These are phyloP conservation scores for Phaeotremella skinneri DNA, from an alignment of 768 basidiomycete species.

Conservation along the genomic window DNA sequence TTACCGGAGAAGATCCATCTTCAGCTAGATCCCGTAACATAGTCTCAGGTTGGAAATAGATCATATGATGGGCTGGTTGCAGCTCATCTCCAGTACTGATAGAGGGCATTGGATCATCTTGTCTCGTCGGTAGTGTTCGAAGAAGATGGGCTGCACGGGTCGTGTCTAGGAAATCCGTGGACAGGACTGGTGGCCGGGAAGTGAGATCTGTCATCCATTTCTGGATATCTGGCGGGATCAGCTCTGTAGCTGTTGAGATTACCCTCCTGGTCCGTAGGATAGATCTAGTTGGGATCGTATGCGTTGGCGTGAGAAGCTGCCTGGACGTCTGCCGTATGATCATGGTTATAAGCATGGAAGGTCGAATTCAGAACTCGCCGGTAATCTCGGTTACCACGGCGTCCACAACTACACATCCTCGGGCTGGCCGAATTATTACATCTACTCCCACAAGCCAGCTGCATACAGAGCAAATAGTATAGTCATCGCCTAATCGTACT, in stretches of 20 bases:
- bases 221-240: conserved; percentile 9
- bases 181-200: neutral
- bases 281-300: neutral
- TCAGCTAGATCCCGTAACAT: conserved; percentile 30
- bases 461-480: too few species aligned
- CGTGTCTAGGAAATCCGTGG: conserved; percentile 26
- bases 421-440: too few species aligned
- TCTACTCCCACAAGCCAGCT: too few species aligned
- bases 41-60: conserved; percentile 33
- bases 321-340: too few species aligned
- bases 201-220: conserved; percentile 26
- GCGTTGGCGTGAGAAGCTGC: too few species aligned
- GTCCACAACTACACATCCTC: too few species aligned
- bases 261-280: neutral
- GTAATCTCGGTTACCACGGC: too few species aligned
- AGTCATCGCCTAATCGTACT: too few species aligned
- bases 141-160: conserved; percentile 26
- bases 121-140: conserved; percentile 31
- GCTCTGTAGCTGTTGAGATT: neutral
- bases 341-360: too few species aligned
- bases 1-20: conserved; percentile 41
- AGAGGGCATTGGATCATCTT: conserved; percentile 6
- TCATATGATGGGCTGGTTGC: conserved; percentile 29
- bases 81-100: conserved; percentile 17
- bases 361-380: neutral